Evolutionary conservation across 2,329 filamentous ascomycete species (phyloP), one percentile per base, ranked within the genome.

Genomic region (Aureobasidium sp.): DNA sequence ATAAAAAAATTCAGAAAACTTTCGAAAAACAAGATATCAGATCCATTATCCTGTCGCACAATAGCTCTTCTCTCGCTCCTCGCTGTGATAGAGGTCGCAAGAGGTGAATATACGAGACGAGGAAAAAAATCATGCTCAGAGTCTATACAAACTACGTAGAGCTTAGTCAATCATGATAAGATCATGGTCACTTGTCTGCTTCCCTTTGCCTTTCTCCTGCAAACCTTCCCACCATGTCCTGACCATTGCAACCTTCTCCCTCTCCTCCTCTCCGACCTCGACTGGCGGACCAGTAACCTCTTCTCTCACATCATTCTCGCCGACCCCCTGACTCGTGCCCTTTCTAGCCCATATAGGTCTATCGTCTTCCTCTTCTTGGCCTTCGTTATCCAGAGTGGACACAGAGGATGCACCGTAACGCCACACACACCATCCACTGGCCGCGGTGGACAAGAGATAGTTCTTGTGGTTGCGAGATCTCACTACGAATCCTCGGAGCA

Each of bases 371-470:
- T 34, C 4, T 5, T 64, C 69, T 53, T 68, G 68, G 11, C 56
- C 62, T 0, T 70, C 71, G 68, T 65, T 44, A 63, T 70, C 65
- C 17, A 53, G 60, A 29, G 66, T 65, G 15, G 22, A 22, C 20
- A 37, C n/a, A 27, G 37, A 12, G 17, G 36, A 25, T 22, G 25
- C 29, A 14, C 36, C 9, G 59, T 68, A 77, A 4, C 75, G 69
- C 77, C 78, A 81, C 2, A 80, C 78, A 62, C 76, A 79, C 79
- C 79, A 81, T 2, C 71, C 72, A 59, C 76, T 78, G 52, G 75
- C 72, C 6, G 78, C 77, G 1, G 68, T 71, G 37, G 76, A 79
- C 9, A 76, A 57, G 9, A 81, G 17, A 66, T 70, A 68, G 53
- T 70, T n/a, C 70, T 67, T 61, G 12, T 70, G 66, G 52, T 77